A percentile compares a stretch with the other conserved stretches of the same genome.
These are phyloP conservation scores for Fagopyrum esculentum DNA, from an alignment of 148 eudicot genomes.

Conservation along the genomic window DNA sequence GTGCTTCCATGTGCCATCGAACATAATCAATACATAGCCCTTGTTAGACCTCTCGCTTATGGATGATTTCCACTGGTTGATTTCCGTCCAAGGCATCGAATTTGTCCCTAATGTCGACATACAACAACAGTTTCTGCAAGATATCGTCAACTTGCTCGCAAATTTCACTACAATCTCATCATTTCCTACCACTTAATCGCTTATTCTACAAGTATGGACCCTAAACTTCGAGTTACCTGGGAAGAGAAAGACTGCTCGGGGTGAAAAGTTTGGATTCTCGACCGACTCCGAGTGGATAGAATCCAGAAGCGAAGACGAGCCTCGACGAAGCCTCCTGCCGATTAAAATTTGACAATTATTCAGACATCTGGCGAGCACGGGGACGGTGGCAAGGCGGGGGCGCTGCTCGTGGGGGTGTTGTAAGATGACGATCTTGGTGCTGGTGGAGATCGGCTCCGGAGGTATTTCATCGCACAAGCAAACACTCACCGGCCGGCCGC, in stretches of 20 bases:
- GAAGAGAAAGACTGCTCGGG: conserved; percentile 61
- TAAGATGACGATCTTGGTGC: conserved; percentile 49
- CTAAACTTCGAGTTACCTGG: conserved; percentile 45
- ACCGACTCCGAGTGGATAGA: conserved; percentile 33
- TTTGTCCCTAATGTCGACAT: conserved; percentile 42
- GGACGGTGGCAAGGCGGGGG: conserved; percentile 83
- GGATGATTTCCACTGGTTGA: conserved; percentile 42
- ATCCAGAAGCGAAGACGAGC: conserved; percentile 52
- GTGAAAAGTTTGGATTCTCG: conserved; percentile 22
- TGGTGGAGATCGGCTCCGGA: conserved; percentile 32
- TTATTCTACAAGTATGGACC: not conserved
- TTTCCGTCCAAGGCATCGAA: conserved; percentile 40
- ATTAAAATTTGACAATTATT: conserved; percentile 37
- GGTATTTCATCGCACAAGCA: conserved; percentile 70
- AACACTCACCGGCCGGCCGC: conserved; percentile 65
- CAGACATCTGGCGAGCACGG: conserved; percentile 68
- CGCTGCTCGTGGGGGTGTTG: conserved; percentile 92
- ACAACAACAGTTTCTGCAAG: conserved; percentile 6
- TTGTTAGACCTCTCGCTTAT: conserved; percentile 9
- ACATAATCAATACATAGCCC: conserved; percentile 54
- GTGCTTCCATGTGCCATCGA: conserved; percentile 98
- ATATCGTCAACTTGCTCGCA: not conserved
- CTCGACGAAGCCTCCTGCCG: conserved; percentile 63
- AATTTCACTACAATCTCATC: not conserved
- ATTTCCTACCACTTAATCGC: not conserved